Evolutionary conservation across 2,329 filamentous ascomycete genomes (phyloP).

Genomic region (Parastagonospora nodorum): DNA sequence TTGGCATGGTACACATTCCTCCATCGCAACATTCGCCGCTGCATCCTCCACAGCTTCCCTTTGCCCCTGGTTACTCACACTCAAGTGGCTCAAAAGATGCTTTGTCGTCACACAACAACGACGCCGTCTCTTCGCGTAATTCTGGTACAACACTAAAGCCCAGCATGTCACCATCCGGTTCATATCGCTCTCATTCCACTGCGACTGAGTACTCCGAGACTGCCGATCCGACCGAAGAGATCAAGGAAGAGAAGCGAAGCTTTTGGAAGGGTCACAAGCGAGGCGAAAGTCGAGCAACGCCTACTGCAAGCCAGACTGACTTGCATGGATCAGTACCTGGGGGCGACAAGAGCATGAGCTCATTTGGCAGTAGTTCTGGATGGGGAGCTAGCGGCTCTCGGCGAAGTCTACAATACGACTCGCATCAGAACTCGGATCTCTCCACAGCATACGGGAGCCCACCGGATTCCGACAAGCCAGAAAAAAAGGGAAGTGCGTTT

Average conservation of each 20-base stretch:
- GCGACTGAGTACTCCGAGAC: conserved; percentile 80
- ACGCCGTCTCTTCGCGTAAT: conserved; percentile 51
- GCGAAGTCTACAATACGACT: conserved; percentile 41
- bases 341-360: conserved; percentile 48
- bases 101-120: conserved; percentile 25
- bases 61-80: conserved; percentile 31
- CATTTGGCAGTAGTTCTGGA: conserved; percentile 42
- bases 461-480: conserved; percentile 44
- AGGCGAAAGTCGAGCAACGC: conserved; percentile 42
- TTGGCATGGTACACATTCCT: conserved; percentile 14
- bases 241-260: conserved; percentile 62
- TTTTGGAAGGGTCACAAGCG: conserved; percentile 70
- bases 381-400: conserved; percentile 28
- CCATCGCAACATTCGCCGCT: conserved; percentile 36
- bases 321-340: conserved; percentile 43
- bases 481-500: conserved; percentile 63
- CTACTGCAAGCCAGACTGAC: conserved; percentile 43
- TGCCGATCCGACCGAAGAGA: conserved; percentile 72
- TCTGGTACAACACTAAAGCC: conserved; percentile 63
- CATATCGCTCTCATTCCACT: conserved; percentile 71
- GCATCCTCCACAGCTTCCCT: conserved; percentile 39
- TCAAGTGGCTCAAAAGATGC: conserved; percentile 33
- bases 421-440: conserved; percentile 32
- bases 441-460: conserved; percentile 40
- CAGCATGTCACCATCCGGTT: conserved; percentile 75